These are phyloP conservation scores for Malus hybrid DNA, from an alignment of 331 rosid species.

Conservation along the genomic window DNA sequence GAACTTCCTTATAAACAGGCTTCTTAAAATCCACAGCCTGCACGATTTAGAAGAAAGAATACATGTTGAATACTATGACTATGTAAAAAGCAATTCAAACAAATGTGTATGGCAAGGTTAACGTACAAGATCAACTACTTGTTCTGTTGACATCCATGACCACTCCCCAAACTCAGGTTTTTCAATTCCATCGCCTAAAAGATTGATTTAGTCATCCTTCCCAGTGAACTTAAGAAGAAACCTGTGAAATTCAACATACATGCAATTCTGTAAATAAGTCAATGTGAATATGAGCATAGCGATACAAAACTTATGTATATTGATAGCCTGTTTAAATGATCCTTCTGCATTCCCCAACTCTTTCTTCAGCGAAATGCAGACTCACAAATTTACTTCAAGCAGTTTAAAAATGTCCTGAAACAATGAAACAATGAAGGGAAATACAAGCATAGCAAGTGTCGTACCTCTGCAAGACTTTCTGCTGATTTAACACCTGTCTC, in stretches of 20 bases:
- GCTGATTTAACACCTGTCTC: conserved; percentile 87
- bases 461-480: conserved; percentile 72
- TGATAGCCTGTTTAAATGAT: neutral
- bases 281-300: neutral
- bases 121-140: conserved; percentile 59
- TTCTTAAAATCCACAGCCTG: conserved; percentile 89
- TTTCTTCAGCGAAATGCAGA: neutral
- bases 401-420: neutral
- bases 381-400: neutral
- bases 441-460: neutral
- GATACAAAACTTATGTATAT: neutral
- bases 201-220: conserved; percentile 74
- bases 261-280: neutral
- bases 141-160: conserved; percentile 74
- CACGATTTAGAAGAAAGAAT: neutral
- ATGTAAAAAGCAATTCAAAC: neutral
- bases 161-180: conserved; percentile 92
- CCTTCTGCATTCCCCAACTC: neutral
- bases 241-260: conserved; percentile 31
- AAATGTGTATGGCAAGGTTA: conserved; percentile 11
- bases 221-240: conserved; percentile 74
- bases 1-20: conserved; percentile 80
- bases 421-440: neutral
- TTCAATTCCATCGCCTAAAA: conserved; percentile 88
- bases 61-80: neutral